Evolutionary conservation across 208 protist species (phyloP), one percentile per base, ranked within the genome.

Genomic region (Trypanosoma brucei): DNA sequence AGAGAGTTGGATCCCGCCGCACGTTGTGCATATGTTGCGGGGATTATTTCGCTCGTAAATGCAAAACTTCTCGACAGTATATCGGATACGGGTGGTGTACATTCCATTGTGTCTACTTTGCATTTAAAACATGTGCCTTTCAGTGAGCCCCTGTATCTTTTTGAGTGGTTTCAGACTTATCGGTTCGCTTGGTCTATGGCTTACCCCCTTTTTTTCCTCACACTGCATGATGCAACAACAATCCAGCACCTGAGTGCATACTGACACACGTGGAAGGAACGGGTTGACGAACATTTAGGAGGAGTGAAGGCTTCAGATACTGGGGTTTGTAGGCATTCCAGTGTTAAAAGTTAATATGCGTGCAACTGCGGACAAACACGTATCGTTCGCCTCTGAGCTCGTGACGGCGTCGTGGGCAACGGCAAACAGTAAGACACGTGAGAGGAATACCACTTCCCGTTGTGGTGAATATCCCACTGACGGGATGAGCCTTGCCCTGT

Each of bases 1-100:
- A 9, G 72, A 70, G 42, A 65, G 48, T 66, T 77, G 72, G 66
- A 54, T 77, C n/a, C 72, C 72, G 30, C 22, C 3, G 2, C 13
- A 48, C 14, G 55, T 46, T 36, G 36, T 70, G 22, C 49, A 45
- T 9, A 1, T 9, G 5, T 44, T 62, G 53, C 58, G 65, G 11
- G 14, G 38, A 54, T 8, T 14, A 56, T 50, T 22, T 59, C 6
- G 49, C 2, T 44, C 36, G 8, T 57, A 48, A 48, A 14, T 36
- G 31, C 40, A 39, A 34, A 6, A 54, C 37, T 4, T 14, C 9
- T 48, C 44, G 8, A 48, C 44, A 8, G 9, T 14, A n/a, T 14
- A n/a, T 48, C 14, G 44, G 22, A 22, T 22, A 22, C 22, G 22
- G 22, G 22, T 22, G 0, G 22, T 22, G 22, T 22, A 22, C 22